Evolutionary conservation across 2,329 filamentous ascomycete species (phyloP), one percentile per base, ranked within the genome.

Genomic region (Neofusicoccum ribis): DNA sequence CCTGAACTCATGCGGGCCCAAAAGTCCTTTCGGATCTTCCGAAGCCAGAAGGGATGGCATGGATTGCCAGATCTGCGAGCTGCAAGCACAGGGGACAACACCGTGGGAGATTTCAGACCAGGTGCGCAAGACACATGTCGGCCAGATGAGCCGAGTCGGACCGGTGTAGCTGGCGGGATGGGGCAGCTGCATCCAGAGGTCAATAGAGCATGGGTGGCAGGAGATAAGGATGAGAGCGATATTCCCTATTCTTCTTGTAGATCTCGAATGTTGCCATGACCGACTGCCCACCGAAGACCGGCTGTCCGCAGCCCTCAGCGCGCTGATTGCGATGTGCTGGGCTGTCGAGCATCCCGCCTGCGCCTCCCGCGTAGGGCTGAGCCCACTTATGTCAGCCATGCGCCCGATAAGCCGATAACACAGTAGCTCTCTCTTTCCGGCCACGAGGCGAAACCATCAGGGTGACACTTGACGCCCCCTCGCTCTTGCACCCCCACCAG

Each of bases 361-460:
- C 54, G 54, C 39, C 37, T 47, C n/a, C 43, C 27, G 56, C 31
- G 31, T 47, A 60, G 31, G 56, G 56, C 56, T 60, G 56, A 47
- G 37, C 27, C 27, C 27, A 31, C 27, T 60, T 60, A 60, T 46
- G 41, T 60, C 41, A 60, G 56, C 43, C 23, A 31, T 31, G 27
- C 27, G 27, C 5, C 3, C 20, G 23, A n/a, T 44, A 44, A 34
- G 41, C 43, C 43, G 56, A 60, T 59, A 59, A 43, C 36, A 27
- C n/a, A 56, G 39, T 15, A 56, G 39, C 41, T 51, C 49, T 14
- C 20, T 50, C 46, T 37, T 8, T 49, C 56, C 43, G 43, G 43
- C 56, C 41, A 47, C 56, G 43, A 58, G 20, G 52, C 52, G 17
- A 58, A 58, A 58, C 52, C 52, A 44, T 43, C 52, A 58, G 52